phyloP scores from a whole-genome alignment of 495 filamentous ascomycete species.

The Trypethelium eluteriae region DNA sequence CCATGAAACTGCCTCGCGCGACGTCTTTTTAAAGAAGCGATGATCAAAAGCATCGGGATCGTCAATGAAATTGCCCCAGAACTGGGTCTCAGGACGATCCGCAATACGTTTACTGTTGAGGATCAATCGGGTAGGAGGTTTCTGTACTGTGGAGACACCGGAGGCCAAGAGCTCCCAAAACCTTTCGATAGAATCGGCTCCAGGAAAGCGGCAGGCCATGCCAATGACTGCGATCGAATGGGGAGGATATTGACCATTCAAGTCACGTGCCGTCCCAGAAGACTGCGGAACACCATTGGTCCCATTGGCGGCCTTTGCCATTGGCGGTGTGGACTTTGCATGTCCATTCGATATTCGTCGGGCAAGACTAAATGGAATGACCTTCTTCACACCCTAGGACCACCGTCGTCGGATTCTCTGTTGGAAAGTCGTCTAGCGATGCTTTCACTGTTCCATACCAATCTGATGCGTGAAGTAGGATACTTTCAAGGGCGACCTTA shows the following conservation, averaged over 20 bases:
- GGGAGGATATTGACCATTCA: background rate
- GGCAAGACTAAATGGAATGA: too few species aligned
- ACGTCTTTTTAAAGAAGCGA: conserved; percentile 39
- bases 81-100: background rate
- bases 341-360: too few species aligned
- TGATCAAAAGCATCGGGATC: conserved; percentile 33
- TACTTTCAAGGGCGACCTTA: too few species aligned
- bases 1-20: conserved; percentile 35
- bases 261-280: background rate
- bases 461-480: too few species aligned
- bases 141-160: background rate
- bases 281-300: background rate
- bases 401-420: too few species aligned
- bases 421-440: too few species aligned
- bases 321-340: too few species aligned
- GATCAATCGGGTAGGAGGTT: background rate
- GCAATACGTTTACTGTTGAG: background rate
- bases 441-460: too few species aligned
- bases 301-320: background rate
- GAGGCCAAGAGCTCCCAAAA: background rate
- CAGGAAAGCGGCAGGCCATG: background rate
- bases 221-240: background rate
- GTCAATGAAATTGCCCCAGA: background rate
- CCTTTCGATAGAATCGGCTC: background rate
- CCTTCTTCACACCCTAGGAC: too few species aligned